Conservation (phyloP, 2,329 filamentous ascomycete species). For the Cladophialophora bantiana region DNA sequence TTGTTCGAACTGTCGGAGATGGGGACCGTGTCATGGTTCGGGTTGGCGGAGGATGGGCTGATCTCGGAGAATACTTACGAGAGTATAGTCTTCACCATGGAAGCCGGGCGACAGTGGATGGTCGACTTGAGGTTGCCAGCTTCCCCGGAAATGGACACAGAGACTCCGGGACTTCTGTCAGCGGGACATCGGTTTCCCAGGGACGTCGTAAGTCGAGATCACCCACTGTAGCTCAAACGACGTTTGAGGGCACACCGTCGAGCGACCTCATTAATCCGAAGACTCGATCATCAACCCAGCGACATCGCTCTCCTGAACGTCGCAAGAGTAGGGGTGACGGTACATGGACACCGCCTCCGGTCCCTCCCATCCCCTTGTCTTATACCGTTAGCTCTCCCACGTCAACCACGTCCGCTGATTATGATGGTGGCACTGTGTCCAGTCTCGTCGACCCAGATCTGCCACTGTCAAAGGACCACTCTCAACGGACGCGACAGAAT, state of each 20-base stretch:
- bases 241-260: constrained; percentile 14
- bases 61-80: constrained; percentile 90
- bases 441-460: constrained; percentile 7
- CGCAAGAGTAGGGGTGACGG: constrained; percentile 15
- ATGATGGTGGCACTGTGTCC: constrained; percentile 13
- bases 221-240: constrained; percentile 20
- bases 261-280: constrained; percentile 25
- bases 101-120: constrained; percentile 65
- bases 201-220: constrained; percentile 27
- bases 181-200: constrained; percentile 13
- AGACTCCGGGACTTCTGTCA: constrained; percentile 14
- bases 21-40: constrained; percentile 97
- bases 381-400: constrained; percentile 28
- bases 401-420: constrained; percentile 20
- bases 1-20: constrained; percentile 90
- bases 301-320: constrained; percentile 24
- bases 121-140: constrained; percentile 63
- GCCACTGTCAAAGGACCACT: background rate
- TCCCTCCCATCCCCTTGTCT: constrained; percentile 35
- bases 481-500: background rate
- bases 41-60: constrained; percentile 97
- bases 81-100: constrained; percentile 91
- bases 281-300: constrained; percentile 12
- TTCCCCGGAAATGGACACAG: constrained; percentile 44
- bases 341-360: constrained; percentile 34